A percentile compares a stretch with the other conserved stretches of the same genome.
These are phyloP conservation scores for Nemania abortiva DNA, from an alignment of 2,329 filamentous ascomycete genomes.

Conservation along the genomic window DNA sequence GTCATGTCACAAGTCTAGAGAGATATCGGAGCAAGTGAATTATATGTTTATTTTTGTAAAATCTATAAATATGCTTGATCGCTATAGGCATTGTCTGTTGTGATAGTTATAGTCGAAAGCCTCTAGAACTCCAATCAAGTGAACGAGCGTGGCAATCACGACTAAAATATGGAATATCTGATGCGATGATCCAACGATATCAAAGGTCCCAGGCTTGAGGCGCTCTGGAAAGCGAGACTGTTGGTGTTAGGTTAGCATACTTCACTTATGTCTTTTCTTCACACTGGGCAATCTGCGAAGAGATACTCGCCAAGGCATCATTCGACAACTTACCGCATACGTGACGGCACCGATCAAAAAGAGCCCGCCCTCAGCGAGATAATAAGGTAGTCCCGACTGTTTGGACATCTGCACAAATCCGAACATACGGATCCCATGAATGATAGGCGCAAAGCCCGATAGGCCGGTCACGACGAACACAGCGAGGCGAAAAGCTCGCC, in stretches of 20 bases:
- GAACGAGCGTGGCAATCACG: conserved; percentile 55
- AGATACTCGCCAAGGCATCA: conserved; percentile 10
- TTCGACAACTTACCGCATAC: conserved; percentile 54
- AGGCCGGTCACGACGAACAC: conserved; percentile 56
- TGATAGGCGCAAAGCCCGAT: conserved; percentile 55
- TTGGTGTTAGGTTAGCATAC: conserved; percentile 25
- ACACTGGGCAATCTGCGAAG: neutral
- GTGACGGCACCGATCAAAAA: conserved; percentile 55
- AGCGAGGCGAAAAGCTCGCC: conserved; percentile 53
- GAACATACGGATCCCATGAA: conserved; percentile 55
- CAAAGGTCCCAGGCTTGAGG: conserved; percentile 57
- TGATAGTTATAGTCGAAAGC: conserved; percentile 49
- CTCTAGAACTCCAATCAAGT: conserved; percentile 54
- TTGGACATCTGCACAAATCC: conserved; percentile 54
- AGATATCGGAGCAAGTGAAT: too few relatives aligned
- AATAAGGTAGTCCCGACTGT: conserved; percentile 57
- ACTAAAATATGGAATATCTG: conserved; percentile 62
- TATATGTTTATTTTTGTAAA: too few relatives aligned
- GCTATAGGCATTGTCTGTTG: conserved; percentile 40
- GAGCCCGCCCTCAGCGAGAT: conserved; percentile 54
- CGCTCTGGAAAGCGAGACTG: conserved; percentile 59
- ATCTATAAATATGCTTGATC: too few relatives aligned
- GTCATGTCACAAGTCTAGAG: too few relatives aligned
- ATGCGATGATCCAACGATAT: conserved; percentile 60
- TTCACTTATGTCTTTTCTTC: conserved; percentile 20